Base-by-base conservation (phyloP, 2,329 filamentous ascomycete genomes). In the Paracoccidioides brasiliensis region DNA sequence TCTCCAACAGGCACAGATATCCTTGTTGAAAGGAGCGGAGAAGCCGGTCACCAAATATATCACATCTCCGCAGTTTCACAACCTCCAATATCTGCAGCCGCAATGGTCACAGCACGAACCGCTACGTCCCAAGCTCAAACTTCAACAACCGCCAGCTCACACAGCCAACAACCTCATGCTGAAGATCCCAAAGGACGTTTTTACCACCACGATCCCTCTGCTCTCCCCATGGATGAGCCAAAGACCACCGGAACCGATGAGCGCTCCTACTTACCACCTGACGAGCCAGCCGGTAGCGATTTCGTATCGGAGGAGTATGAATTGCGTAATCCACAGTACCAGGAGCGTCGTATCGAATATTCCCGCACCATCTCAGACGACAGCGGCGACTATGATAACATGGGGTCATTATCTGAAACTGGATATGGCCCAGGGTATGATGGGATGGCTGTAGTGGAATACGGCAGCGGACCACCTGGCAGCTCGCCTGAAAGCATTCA, bases 281-380 rank as follows among this genome's bases (percentile, higher is more conserved):
- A 76, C 57, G 73, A 70, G 28, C 71, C 67, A 56, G 69, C 69
- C 56, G 72, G 72, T 58, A 85, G 80, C 56, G 84, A 86, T 67
- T 77, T 76, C 61, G 79, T 78, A 58, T 84, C 82, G 64, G 85
- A 86, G 68, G 85, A 90, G 69, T 90, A 86, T 69, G 78, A 80
- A 58, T 81, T 81, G 55, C 77, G 76, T 54, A 84, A 86, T 68
- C 73, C 75, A 38, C 76, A 79, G 55, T 10, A 46, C 28, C 44
- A 30, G 48, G 84, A 83, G 54, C 78, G 78, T 53, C 80, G 77
- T 54, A 79, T 86, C 68, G 67, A 78, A 12, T 77, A 74, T 56
- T 71, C 78, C 57, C 76, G 72, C 55, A 67, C 69, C 62, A 70
- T 76, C 69, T 73, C 72, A 0, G 75, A 76, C 59, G 75, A 68